Evolutionary conservation across 2,329 filamentous ascomycete species (phyloP), one percentile per base, ranked within the genome.

Genomic region (Aspergillus japonicus): DNA sequence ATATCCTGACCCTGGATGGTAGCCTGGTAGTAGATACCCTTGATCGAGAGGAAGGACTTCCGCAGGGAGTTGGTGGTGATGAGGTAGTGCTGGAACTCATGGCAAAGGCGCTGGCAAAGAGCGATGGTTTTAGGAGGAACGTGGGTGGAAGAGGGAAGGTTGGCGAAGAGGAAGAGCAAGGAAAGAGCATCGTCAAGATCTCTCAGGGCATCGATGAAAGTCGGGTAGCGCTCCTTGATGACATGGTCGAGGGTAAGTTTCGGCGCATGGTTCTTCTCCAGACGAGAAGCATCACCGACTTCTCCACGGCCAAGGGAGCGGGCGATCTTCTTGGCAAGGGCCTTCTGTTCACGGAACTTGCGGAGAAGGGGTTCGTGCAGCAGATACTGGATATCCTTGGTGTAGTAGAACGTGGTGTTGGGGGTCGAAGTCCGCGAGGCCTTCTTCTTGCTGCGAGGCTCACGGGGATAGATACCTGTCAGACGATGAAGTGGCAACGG

Each of bases 11-110:
- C 95, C 76, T 97, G 92, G 63, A 99, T 96, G 54, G 89, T 97
- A 24, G 94, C 95, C 80, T 98, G 94, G 79, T 98, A 99, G 82
- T 99, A 99, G 71, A 99, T 98, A 63, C 95, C 95, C 83, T 99
- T 99, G 80, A 99, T 98, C 1, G 92, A 96, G 66, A 99, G 81
- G 81, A 99, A 99, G 0, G 93, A 96, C 81, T 97, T 98, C 72
- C 91, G 90, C 68, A 99, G 81, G 69, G 91, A 92, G 78, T 96
- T 87, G 47, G 94, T 96, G 50, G 89, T 86, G 73, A 99, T 99
- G 64, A 99, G 84, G 78, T 96, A 99, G 82, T 98, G 95, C 80
- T 98, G 90, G 77, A 99, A 99, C 80, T 99, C 95, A 76, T 94
- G 88, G 70, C 89, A 94, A 57, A 99, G 81, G 57, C 92, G 88